phyloP scores from a whole-genome alignment of 805 yeast genomes.

The Cyberlindnera xylosilytica region DNA sequence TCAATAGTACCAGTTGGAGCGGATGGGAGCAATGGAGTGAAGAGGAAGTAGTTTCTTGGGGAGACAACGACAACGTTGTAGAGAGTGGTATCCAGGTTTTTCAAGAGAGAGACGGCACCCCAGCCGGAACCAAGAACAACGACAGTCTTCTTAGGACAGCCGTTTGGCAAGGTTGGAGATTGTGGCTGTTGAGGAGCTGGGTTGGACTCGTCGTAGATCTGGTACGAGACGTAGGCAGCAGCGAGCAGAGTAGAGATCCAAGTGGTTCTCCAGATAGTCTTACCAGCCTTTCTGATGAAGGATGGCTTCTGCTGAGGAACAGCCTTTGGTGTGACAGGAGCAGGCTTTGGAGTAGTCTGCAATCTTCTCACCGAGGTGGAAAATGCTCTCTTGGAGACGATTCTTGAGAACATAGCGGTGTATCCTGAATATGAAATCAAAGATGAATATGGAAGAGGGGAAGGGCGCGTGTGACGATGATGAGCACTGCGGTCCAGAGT shows the following conservation, averaged over 20 bases:
- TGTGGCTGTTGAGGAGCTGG: slow-evolving; percentile 63
- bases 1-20: slow-evolving; percentile 94
- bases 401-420: slow-evolving; percentile 14
- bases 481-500: no score
- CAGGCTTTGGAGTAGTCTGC: slow-evolving; percentile 11
- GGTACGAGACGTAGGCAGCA: slow-evolving; percentile 58
- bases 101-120: slow-evolving; percentile 87
- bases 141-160: slow-evolving; percentile 39
- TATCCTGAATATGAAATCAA: no score
- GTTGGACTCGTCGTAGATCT: slow-evolving; percentile 57
- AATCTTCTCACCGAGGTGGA: slow-evolving; percentile 15
- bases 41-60: slow-evolving; percentile 92
- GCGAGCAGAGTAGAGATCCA: slow-evolving; percentile 48
- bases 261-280: slow-evolving; percentile 42
- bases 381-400: slow-evolving; percentile 18
- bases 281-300: slow-evolving; percentile 22
- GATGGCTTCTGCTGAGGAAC: slow-evolving; percentile 20
- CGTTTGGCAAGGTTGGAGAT: slow-evolving; percentile 47
- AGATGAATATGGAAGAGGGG: not conserved
- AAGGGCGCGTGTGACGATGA: no score
- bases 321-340: slow-evolving; percentile 9
- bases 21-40: slow-evolving; percentile 94
- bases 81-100: slow-evolving; percentile 78
- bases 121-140: slow-evolving; percentile 90
- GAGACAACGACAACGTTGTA: slow-evolving; percentile 89